These are phyloP conservation scores for Aspergillus ruber DNA, from an alignment of 2,329 filamentous ascomycete species.

Conservation along the genomic window DNA sequence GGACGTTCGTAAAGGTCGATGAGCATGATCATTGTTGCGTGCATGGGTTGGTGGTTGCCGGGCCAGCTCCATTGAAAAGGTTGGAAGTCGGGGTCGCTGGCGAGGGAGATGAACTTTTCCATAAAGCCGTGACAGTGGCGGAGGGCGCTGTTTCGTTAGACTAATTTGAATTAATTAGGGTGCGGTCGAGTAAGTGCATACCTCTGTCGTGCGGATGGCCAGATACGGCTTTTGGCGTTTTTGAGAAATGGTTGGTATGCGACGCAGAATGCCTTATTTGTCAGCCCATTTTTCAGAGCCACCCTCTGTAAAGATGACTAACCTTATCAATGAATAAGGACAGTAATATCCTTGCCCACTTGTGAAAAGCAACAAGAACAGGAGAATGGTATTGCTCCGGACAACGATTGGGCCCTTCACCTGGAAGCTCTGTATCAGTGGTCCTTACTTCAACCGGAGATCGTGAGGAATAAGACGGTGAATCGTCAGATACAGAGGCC, in stretches of 20 bases:
- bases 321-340: slow-evolving; percentile 43
- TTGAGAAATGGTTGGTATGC: slow-evolving; percentile 45
- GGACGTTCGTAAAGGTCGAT: slow-evolving; percentile 45
- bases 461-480: slow-evolving; percentile 20
- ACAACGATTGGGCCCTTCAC: slow-evolving; percentile 30
- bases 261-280: slow-evolving; percentile 37
- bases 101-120: slow-evolving; percentile 44
- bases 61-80: slow-evolving; percentile 46
- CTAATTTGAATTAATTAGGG: not conserved
- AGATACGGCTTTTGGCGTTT: slow-evolving; percentile 42
- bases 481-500: slow-evolving; percentile 15
- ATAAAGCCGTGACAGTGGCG: slow-evolving; percentile 44
- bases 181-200: slow-evolving; percentile 11
- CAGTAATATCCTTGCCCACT: slow-evolving; percentile 41
- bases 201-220: slow-evolving; percentile 42
- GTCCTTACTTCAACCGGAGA: slow-evolving; percentile 21
- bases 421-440: slow-evolving; percentile 27
- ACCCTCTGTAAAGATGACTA: not conserved
- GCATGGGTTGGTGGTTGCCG: slow-evolving; percentile 25
- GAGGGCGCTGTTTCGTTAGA: slow-evolving; percentile 31
- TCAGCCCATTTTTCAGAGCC: not conserved
- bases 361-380: slow-evolving; percentile 40
- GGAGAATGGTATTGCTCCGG: slow-evolving; percentile 39
- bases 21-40: slow-evolving; percentile 39
- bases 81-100: slow-evolving; percentile 42